These are phyloP conservation scores for Dispira parvispora DNA, from an alignment of 192 early-diverging fungal species.

Conservation along the genomic window DNA sequence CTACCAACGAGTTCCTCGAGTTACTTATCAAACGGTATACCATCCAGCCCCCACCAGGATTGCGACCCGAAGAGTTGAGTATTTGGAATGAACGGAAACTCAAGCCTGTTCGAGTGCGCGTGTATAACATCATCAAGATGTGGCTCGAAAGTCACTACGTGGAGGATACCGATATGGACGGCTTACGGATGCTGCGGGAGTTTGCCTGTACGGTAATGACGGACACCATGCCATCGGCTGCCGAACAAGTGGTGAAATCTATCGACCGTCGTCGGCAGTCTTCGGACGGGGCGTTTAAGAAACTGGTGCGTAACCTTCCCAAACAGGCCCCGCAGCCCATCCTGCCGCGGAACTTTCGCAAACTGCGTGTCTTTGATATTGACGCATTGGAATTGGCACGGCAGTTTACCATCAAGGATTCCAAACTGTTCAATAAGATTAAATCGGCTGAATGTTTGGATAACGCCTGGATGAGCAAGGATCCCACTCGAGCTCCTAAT, in stretches of 20 bases:
- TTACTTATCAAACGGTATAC: constrained; percentile 60
- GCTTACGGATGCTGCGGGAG: constrained; percentile 47
- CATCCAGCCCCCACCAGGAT: constrained; percentile 47
- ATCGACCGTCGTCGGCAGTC: constrained; percentile 57
- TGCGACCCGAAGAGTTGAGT: constrained; percentile 45
- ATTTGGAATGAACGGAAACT: constrained; percentile 76
- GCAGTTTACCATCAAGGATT: constrained; percentile 89
- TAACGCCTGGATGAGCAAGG: constrained; percentile 73
- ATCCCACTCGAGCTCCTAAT: constrained; percentile 53
- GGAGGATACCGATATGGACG: constrained; percentile 61
- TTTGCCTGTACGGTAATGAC: constrained; percentile 62
- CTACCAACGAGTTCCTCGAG: constrained; percentile 57
- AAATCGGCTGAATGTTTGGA: constrained; percentile 77
- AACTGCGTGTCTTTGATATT: constrained; percentile 69
- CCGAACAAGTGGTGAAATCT: constrained; percentile 52
- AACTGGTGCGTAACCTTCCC: constrained; percentile 42
- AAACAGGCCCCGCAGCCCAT: constrained; percentile 58
- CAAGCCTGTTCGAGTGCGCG: constrained; percentile 80
- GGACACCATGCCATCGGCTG: constrained; percentile 47
- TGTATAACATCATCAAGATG: constrained; percentile 87
- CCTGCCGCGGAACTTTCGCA: constrained; percentile 59
- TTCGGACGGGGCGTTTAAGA: constrained; percentile 37
- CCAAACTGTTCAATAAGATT: constrained; percentile 64
- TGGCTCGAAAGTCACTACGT: constrained; percentile 89
- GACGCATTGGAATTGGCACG: constrained; percentile 86